Conservation (phyloP, 2,329 filamentous ascomycete species). For the Hypoxylon sp. region DNA sequence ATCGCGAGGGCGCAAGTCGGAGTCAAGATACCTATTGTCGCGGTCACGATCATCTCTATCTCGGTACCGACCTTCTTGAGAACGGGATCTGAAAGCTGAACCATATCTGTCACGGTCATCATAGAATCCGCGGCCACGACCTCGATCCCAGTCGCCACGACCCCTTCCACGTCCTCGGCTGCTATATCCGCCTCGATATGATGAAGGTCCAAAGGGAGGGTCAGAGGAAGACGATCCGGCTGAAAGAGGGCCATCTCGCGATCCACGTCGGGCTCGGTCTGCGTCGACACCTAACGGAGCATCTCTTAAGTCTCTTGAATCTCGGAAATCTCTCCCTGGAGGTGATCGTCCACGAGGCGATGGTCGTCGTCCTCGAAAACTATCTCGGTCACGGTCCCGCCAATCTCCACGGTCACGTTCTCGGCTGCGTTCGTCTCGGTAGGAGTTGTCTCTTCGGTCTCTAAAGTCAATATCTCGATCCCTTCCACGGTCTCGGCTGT, state of each 20-base stretch:
- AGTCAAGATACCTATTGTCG: slow-evolving; percentile 56
- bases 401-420: slow-evolving; percentile 69
- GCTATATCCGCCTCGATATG: slow-evolving; percentile 70
- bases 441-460: slow-evolving; percentile 67
- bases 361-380: slow-evolving; percentile 71
- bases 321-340: slow-evolving; percentile 74
- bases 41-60: slow-evolving; percentile 63
- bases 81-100: slow-evolving; percentile 71
- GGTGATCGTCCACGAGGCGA: slow-evolving; percentile 76
- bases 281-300: slow-evolving; percentile 75
- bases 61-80: slow-evolving; percentile 74
- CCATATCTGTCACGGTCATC: slow-evolving; percentile 71
- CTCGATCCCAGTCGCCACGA: slow-evolving; percentile 67
- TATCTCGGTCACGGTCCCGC: slow-evolving; percentile 68
- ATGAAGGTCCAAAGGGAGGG: slow-evolving; percentile 69
- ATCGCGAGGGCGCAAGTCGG: slow-evolving; percentile 60
- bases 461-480: slow-evolving; percentile 73
- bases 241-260: slow-evolving; percentile 80
- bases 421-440: slow-evolving; percentile 72
- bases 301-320: slow-evolving; percentile 66
- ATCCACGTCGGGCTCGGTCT: slow-evolving; percentile 76
- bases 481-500: slow-evolving; percentile 72
- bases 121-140: slow-evolving; percentile 67
- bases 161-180: slow-evolving; percentile 68
- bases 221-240: slow-evolving; percentile 81